These are phyloP conservation scores for Cymbopogon citratus DNA, from an alignment of 176 grass and related monocot genomes.

Conservation along the genomic window DNA sequence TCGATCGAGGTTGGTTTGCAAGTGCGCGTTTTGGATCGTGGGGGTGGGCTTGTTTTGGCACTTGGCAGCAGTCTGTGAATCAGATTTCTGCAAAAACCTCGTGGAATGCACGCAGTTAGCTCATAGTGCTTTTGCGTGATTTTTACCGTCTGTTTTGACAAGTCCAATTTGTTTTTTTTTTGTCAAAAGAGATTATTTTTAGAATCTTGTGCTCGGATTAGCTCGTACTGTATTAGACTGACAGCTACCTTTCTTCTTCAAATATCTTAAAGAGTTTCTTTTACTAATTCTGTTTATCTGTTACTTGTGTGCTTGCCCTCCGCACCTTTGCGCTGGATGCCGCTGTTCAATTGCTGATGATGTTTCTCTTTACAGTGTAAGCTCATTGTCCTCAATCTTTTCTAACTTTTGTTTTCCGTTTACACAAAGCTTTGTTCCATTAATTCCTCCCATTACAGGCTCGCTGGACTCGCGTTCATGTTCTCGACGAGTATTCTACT, in stretches of 20 bases:
- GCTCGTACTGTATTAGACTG: neutral
- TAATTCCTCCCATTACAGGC: slow-evolving; percentile 44
- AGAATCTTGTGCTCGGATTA: neutral
- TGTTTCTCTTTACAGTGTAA: slow-evolving; percentile 32
- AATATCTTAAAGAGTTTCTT: neutral
- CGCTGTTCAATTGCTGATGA: neutral
- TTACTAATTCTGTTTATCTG: slow-evolving; percentile 9
- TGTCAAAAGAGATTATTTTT: neutral
- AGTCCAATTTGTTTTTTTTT: neutral
- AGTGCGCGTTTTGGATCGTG: neutral
- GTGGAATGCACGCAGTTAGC: neutral
- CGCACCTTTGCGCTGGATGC: slow-evolving; percentile 10
- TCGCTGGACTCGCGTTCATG: slow-evolving; percentile 94
- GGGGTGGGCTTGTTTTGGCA: neutral
- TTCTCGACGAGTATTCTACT: slow-evolving; percentile 88
- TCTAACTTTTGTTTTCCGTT: neutral
- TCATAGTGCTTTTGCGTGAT: neutral
- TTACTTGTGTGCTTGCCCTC: neutral
- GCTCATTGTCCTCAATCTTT: neutral
- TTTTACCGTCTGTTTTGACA: neutral
- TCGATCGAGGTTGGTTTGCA: neutral
- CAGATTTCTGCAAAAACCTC: neutral
- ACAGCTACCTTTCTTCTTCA: neutral
- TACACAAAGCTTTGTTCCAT: neutral
- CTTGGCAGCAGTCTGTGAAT: neutral